Evolutionary conservation across 345 rosid genomes (phyloP), one percentile per base, ranked within the genome.

Genomic region (Nephelium lappaceum): DNA sequence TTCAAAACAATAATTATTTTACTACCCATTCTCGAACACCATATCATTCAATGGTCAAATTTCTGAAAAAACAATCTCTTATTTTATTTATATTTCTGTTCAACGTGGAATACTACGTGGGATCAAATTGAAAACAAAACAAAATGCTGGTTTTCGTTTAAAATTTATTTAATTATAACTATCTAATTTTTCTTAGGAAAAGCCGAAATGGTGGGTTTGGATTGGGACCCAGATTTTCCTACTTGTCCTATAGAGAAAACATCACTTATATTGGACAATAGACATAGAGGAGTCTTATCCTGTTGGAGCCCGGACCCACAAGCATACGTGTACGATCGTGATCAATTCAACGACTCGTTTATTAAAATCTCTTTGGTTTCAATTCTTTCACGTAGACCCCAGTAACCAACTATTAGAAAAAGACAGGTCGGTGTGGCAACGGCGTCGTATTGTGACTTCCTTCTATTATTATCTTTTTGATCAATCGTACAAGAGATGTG

Each of bases 231-330:
- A 45, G 25, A 41, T 61, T 61, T 23, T 64, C 64, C 68, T 16
- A 38, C 19, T 42, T 60, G 67, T 42, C 0, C 14, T 9, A 25
- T 8, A 12, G 25, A 53, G 25, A 16, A 72, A 55, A 71, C 15
- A 3, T 18, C 41, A 43, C n/a, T 15, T 70, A 70, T 47, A 10
- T 41, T 1, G 3, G 43, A 41, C 43, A 27, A 27, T 10, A 1
- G 24, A 61, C 67, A 14, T 8, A 18, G 6, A 31, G 36, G 27
- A 2, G 73, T 80, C 86, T 77, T 82, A 82, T 88, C 86, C 69
- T 64, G 7, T 58, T 65, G 8, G 16, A 21, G 4, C 38, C 43
- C 45, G 64, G 63, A 71, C 70, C 77, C 77, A 21, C 55, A 12
- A 21, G 24, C 0, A 16, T 2, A 74, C 60, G 77, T 43, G 25